phyloP scores from a whole-genome alignment of 73 alveolate genomes.

The Stentor coeruleus region DNA sequence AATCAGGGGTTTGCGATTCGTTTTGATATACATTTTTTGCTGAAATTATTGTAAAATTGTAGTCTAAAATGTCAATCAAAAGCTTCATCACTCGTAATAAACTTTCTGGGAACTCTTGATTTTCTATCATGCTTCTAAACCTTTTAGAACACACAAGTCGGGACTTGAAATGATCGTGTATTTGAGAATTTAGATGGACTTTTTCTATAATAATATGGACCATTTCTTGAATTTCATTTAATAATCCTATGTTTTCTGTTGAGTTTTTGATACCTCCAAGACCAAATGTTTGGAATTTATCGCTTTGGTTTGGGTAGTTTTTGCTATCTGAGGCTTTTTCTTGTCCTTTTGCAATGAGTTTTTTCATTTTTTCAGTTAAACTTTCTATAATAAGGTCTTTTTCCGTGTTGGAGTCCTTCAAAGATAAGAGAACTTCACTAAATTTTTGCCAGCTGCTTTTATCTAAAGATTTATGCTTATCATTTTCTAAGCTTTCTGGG shows the following conservation, averaged over 20 bases:
- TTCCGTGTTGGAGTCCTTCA: too few species aligned
- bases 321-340: too few species aligned
- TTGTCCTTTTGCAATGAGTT: too few species aligned
- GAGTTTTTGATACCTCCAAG: too few species aligned
- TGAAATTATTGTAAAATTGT: background rate
- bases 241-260: too few species aligned
- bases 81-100: background rate
- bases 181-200: constrained; percentile 30
- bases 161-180: constrained; percentile 39
- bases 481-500: background rate
- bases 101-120: background rate
- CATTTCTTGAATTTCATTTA: constrained; percentile 44
- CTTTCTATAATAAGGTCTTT: too few species aligned
- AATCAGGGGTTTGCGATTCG: too few species aligned
- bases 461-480: background rate
- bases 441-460: background rate
- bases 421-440: background rate
- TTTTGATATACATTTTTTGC: too few species aligned
- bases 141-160: background rate
- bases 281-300: too few species aligned
- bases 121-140: background rate
- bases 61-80: background rate
- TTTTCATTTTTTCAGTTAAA: too few species aligned
- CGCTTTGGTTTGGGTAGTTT: too few species aligned
- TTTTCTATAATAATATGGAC: constrained; percentile 43